Conservation (phyloP, 2,329 filamentous ascomycete genomes). For the Emericellopsis atlantica region DNA sequence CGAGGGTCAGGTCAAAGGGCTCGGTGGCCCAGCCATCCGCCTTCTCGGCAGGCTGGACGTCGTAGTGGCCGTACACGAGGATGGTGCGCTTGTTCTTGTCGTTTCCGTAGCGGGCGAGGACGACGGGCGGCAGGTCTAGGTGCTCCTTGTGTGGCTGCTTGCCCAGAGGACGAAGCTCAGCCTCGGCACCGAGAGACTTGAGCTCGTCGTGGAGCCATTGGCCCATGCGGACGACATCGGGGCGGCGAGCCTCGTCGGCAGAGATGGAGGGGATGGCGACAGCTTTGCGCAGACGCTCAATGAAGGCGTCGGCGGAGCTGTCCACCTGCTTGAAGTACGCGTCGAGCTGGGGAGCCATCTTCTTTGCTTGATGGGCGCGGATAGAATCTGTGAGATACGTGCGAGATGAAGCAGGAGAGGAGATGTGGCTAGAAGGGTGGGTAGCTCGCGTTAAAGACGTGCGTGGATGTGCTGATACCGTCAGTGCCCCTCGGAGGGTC, state of each 20-base stretch:
- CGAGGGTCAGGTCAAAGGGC: slow-evolving; percentile 78
- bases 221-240: slow-evolving; percentile 94
- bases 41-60: slow-evolving; percentile 89
- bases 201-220: slow-evolving; percentile 80
- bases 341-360: slow-evolving; percentile 85
- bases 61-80: slow-evolving; percentile 95
- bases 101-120: slow-evolving; percentile 83
- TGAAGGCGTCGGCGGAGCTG: slow-evolving; percentile 64
- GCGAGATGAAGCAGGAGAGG: slow-evolving; percentile 12
- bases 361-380: slow-evolving; percentile 48
- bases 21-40: slow-evolving; percentile 94
- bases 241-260: slow-evolving; percentile 75
- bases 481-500: background rate
- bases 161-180: slow-evolving; percentile 76
- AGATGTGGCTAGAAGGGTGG: background rate
- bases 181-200: slow-evolving; percentile 68
- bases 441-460: slow-evolving; percentile 8
- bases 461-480: background rate
- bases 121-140: slow-evolving; percentile 82
- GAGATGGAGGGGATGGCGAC: slow-evolving; percentile 96
- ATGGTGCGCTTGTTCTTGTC: slow-evolving; percentile 91
- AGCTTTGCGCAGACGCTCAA: slow-evolving; percentile 78
- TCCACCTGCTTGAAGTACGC: slow-evolving; percentile 91
- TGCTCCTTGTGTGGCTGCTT: slow-evolving; percentile 86
- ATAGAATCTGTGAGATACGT: slow-evolving; percentile 40